phyloP scores from a whole-genome alignment of 2,329 filamentous ascomycete species.

The Aspergillus pseudoglaucus region DNA sequence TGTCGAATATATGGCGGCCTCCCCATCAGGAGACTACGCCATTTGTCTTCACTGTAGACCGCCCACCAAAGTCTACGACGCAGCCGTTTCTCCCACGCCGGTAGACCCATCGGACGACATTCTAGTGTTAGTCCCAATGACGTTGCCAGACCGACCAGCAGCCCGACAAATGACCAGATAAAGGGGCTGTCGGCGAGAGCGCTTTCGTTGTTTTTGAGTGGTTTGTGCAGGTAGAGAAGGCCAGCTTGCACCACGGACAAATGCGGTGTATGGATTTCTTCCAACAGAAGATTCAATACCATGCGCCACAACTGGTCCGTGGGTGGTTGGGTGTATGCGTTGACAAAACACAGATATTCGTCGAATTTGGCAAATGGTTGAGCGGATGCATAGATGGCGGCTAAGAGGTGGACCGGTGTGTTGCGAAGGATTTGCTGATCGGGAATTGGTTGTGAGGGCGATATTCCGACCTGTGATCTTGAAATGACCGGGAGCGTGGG shows the following conservation, averaged over 20 bases:
- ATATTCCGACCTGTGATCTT: slow-evolving; percentile 12
- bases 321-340: slow-evolving; percentile 11
- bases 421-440: slow-evolving; percentile 5
- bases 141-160: slow-evolving; percentile 19
- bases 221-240: slow-evolving; percentile 19
- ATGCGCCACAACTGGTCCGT: slow-evolving; percentile 16
- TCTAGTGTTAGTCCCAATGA: slow-evolving; percentile 26
- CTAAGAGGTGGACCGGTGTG: slow-evolving; percentile 16
- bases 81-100: slow-evolving; percentile 25
- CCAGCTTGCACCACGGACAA: slow-evolving; percentile 19
- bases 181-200: slow-evolving; percentile 21
- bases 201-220: slow-evolving; percentile 7
- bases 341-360: slow-evolving; percentile 11
- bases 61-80: slow-evolving; percentile 31
- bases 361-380: slow-evolving; percentile 19
- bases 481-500: slow-evolving; percentile 18
- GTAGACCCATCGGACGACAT: slow-evolving; percentile 23
- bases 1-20: slow-evolving; percentile 23
- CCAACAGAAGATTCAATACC: slow-evolving; percentile 11
- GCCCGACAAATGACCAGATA: slow-evolving; percentile 24
- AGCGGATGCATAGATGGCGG: slow-evolving; percentile 21
- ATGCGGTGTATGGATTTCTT: slow-evolving; percentile 19
- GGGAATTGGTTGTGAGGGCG: neutral
- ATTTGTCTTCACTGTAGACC: slow-evolving; percentile 28
- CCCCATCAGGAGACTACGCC: slow-evolving; percentile 23